Conservation (phyloP, 208 protist genomes). For the Acanthamoeba culbertsoni region DNA sequence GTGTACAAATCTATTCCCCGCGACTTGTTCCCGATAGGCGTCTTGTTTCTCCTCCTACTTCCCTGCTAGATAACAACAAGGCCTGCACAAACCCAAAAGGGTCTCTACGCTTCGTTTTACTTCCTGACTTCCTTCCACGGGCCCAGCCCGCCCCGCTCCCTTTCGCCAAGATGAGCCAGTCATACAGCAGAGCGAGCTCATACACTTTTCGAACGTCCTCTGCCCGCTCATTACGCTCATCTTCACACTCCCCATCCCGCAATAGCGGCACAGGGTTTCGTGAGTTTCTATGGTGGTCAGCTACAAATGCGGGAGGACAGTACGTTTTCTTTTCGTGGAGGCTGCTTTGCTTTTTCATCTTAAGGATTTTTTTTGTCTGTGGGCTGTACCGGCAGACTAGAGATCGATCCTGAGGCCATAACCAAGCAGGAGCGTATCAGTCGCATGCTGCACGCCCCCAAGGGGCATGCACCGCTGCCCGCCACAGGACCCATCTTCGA, state of each 20-base stretch:
- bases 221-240: neutral
- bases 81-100: too few relatives aligned
- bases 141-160: too few relatives aligned
- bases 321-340: too few relatives aligned
- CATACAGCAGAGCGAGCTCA: neutral
- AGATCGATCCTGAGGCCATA: conserved; percentile 47
- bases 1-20: too few relatives aligned
- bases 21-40: too few relatives aligned
- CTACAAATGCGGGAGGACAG: neutral
- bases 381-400: neutral
- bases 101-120: neutral
- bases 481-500: neutral
- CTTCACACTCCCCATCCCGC: neutral
- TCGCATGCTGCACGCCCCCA: conserved; percentile 12
- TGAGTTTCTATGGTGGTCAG: conserved; percentile 11
- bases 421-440: conserved; percentile 32
- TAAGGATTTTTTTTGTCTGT: too few relatives aligned
- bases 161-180: neutral
- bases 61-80: too few relatives aligned
- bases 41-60: too few relatives aligned
- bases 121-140: too few relatives aligned
- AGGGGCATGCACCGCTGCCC: neutral
- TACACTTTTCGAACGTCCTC: neutral
- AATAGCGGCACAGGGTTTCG: neutral
- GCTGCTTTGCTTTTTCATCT: too few relatives aligned